Evolutionary conservation across 176 grass and related monocot genomes (phyloP).

Genomic region (Ampelocalamus luodianensis): DNA sequence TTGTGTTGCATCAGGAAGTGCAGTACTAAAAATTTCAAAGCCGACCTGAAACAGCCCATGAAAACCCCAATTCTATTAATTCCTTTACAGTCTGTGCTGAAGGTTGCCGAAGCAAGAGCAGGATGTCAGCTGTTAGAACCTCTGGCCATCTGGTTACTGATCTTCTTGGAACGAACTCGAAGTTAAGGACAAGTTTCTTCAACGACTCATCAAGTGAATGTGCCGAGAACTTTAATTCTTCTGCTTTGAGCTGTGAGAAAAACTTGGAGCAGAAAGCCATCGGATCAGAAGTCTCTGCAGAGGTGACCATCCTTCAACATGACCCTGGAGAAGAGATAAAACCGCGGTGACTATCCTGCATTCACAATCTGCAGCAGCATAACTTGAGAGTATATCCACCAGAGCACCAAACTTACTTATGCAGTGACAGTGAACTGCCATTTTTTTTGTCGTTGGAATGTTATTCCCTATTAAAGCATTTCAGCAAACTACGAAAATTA

Average conservation of each 20-base stretch:
- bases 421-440: background rate
- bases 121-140: background rate
- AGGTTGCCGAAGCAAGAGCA: conserved; percentile 9
- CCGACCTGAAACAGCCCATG: background rate
- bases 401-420: background rate
- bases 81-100: conserved; percentile 25
- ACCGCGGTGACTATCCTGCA: background rate
- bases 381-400: background rate
- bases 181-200: conserved; percentile 46
- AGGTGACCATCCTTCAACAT: conserved; percentile 37
- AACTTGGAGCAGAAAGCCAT: background rate
- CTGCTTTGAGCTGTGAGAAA: background rate
- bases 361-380: background rate
- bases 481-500: background rate
- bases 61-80: conserved; percentile 31
- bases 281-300: background rate
- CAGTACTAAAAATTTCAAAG: conserved; percentile 2
- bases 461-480: background rate
- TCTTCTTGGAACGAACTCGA: conserved; percentile 26
- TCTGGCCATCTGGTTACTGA: background rate
- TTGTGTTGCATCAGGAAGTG: conserved; percentile 10
- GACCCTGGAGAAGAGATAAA: conserved; percentile 37
- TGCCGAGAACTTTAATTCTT: background rate
- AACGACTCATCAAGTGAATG: background rate
- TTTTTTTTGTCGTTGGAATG: background rate